Evolutionary conservation across 2,329 filamentous ascomycete genomes (phyloP).

Genomic region (Calonectria fujianensis): DNA sequence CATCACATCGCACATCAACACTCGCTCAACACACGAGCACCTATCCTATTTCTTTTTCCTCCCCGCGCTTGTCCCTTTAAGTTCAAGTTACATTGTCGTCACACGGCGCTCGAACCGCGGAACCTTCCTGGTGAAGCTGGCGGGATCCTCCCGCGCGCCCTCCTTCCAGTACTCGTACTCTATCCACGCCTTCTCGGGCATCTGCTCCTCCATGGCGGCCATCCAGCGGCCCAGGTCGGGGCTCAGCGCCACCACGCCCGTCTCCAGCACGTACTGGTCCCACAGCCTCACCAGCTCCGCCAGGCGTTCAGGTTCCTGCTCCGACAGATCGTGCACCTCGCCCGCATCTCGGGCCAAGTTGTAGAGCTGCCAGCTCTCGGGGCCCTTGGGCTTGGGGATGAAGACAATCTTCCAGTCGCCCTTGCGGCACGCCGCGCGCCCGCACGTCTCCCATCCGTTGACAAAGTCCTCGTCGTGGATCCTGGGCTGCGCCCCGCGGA

Average conservation of each 20-base stretch:
- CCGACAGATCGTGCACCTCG: conserved; percentile 68
- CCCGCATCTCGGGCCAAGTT: conserved; percentile 71
- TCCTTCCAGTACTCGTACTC: conserved; percentile 78
- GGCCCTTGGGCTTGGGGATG: conserved; percentile 68
- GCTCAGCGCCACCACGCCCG: conserved; percentile 43
- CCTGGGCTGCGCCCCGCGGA: conserved; percentile 60
- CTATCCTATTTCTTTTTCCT: not conserved
- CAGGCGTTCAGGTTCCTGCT: conserved; percentile 64
- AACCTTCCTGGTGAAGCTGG: conserved; percentile 58
- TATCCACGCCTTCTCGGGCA: conserved; percentile 80
- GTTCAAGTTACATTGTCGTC: conserved; percentile 23
- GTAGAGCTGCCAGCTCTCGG: conserved; percentile 76
- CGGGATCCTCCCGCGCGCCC: conserved; percentile 64
- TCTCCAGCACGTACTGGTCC: conserved; percentile 70
- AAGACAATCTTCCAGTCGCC: conserved; percentile 76
- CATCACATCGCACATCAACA: not conserved
- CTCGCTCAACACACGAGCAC: not conserved
- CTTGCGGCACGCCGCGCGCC: conserved; percentile 70
- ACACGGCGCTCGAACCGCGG: conserved; percentile 47
- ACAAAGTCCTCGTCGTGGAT: conserved; percentile 70
- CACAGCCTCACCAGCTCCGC: conserved; percentile 71
- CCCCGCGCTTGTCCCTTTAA: not conserved
- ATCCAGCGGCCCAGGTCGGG: conserved; percentile 76
- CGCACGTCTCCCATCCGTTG: conserved; percentile 74
- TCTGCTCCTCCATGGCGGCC: conserved; percentile 77